Evolutionary conservation across 108 stramenopile genomes (phyloP), one percentile per base, ranked within the genome.

Genomic region (Cyclotella cryptica): DNA sequence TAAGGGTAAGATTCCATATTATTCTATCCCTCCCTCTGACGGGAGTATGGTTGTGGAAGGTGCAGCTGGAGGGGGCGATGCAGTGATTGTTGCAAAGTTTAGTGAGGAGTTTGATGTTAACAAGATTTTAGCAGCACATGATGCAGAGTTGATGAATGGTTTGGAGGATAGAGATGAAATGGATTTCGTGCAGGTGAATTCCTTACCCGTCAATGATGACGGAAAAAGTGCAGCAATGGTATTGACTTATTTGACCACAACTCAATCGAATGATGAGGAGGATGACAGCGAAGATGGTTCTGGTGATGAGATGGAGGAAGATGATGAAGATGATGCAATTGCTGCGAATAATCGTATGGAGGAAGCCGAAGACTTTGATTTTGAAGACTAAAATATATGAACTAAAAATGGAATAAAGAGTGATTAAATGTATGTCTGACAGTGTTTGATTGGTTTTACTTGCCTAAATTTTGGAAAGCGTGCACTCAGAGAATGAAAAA

Each of bases 1-100:
- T 76, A 70, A 79, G 63, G 99, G 99, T 39, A 95, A 92, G 76
- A 96, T 99, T 57, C 93, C 94, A 11, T 98, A 94, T 79, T 98
- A 90, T 86, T 93, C 92, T 10, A 72, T 84, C 24, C 96, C 98
- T 18, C 98, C 98, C 0, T 41, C 65, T 13, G 46, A 65, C 1
- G 61, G 24, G 12, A 21, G 9, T 26, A 57, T 39, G 24, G 80
- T 81, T 64, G 69, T 64, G 27, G 69, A 57, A 13, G 86, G 71
- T 12, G 75, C 66, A 18, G 47, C 55, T 30, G 57, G 51, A 30
- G 84, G 70, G 53, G 83, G 81, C 61, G 81, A 73, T 27, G 90
- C 89, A 47, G 82, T 72, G 66, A 87, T 96, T 69, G 88, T 96
- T 7, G 76, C 86, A 6, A 57, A 63, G 30, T 94, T 96, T 84